A percentile compares a stretch with the other conserved stretches of the same genome.
Conservation (phyloP, 169 alveolate genomes). For the Cryptosporidium meleagridis region DNA sequence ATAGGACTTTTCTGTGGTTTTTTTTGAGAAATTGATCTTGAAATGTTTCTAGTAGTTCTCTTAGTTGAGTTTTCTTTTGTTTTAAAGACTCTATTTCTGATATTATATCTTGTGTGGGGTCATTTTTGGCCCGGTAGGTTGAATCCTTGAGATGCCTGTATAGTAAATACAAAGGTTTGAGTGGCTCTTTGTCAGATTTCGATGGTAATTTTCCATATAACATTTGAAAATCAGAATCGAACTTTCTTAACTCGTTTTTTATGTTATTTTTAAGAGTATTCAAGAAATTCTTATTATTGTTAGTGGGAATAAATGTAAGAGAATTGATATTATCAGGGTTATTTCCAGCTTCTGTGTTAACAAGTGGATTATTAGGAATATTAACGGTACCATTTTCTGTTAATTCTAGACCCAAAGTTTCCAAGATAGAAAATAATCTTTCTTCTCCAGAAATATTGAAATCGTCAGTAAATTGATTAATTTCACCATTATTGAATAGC, state of each 20-base stretch:
- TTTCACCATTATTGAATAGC: background rate
- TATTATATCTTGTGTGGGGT: constrained; percentile 3
- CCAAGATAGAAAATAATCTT: background rate
- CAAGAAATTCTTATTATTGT: background rate
- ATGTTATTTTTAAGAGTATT: constrained; percentile 83
- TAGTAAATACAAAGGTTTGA: constrained; percentile 89
- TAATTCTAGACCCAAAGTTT: background rate
- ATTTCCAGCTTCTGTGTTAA: background rate
- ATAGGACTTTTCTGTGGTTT: constrained; percentile 89
- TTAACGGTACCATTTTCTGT: background rate
- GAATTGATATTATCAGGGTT: background rate
- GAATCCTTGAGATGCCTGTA: constrained; percentile 83
- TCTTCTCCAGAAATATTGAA: background rate
- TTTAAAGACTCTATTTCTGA: constrained; percentile 79
- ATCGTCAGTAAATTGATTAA: background rate
- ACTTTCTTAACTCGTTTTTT: constrained; percentile 85
- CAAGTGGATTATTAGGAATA: background rate
- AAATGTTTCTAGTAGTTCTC: constrained; percentile 85
- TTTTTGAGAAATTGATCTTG: constrained; percentile 87
- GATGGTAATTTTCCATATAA: constrained; percentile 81
- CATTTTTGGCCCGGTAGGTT: constrained; percentile 49
- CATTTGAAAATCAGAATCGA: constrained; percentile 84
- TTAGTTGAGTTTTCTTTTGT: constrained; percentile 82
- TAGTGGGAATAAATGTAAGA: background rate
- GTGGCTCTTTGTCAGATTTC: constrained; percentile 89